These are phyloP conservation scores for Tothia fuscella DNA, from an alignment of 2,329 filamentous ascomycete genomes.

Conservation along the genomic window DNA sequence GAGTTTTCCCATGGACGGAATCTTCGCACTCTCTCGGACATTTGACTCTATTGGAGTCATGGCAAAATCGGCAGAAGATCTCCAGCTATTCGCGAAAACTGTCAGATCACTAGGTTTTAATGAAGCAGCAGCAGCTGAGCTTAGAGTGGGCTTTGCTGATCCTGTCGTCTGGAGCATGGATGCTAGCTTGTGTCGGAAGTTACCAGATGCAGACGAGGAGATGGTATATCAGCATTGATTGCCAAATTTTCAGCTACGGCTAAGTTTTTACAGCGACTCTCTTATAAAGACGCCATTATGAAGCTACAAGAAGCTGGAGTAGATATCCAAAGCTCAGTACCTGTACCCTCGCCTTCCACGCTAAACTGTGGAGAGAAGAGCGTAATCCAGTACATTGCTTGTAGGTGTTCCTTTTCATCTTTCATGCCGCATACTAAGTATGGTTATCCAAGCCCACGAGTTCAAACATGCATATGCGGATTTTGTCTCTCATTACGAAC, in stretches of 20 bases:
- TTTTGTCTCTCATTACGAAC: not conserved
- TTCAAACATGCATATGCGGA: not conserved
- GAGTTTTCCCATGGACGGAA: not conserved
- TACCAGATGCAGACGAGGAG: not conserved
- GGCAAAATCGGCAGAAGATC: not conserved
- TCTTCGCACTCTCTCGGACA: not conserved
- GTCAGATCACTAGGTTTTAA: no score
- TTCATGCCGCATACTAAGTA: not conserved
- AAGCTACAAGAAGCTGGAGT: not conserved
- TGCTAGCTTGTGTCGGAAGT: not conserved
- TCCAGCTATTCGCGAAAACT: not conserved
- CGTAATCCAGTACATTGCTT: not conserved
- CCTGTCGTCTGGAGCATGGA: not conserved
- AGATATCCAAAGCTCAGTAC: not conserved
- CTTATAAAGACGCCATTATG: not conserved
- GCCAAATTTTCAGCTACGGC: no score
- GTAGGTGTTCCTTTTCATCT: no score
- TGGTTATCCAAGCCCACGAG: not conserved
- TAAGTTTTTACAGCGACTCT: not conserved
- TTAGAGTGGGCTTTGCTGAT: not conserved
- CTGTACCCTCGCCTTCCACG: not conserved
- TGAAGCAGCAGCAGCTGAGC: not conserved
- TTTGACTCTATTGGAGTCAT: not conserved
- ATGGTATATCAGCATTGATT: no score
- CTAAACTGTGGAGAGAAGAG: not conserved